These are phyloP conservation scores for Parmales sp. DNA, from an alignment of 108 stramenopile genomes.

Conservation along the genomic window DNA sequence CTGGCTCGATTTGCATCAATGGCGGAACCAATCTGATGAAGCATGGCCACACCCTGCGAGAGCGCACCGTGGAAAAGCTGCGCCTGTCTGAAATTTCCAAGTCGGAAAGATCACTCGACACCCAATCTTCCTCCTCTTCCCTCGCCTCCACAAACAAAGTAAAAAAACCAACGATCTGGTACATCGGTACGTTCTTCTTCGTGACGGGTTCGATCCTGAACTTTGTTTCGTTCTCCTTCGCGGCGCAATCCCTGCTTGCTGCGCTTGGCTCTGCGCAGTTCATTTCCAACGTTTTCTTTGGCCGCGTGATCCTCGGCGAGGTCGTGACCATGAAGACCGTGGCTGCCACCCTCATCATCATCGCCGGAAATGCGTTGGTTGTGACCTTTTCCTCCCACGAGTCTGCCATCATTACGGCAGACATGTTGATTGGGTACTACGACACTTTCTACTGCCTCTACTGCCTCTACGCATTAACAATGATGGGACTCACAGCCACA, in stretches of 20 bases:
- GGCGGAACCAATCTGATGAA: constrained; percentile 8
- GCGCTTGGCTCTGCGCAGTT: constrained; percentile 41
- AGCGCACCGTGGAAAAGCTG: too few species aligned
- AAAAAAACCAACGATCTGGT: constrained; percentile 12
- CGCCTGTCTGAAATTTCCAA: too few species aligned
- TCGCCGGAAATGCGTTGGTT: constrained; percentile 17
- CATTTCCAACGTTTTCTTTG: constrained; percentile 34
- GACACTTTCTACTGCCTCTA: neutral
- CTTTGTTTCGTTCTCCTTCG: constrained; percentile 37
- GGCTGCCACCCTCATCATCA: constrained; percentile 23
- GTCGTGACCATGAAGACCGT: constrained; percentile 20
- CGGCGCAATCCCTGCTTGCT: constrained; percentile 34
- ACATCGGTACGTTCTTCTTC: constrained; percentile 20
- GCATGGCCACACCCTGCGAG: neutral
- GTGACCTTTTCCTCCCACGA: neutral
- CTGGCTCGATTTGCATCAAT: neutral
- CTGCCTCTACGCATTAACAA: neutral
- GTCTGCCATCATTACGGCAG: neutral
- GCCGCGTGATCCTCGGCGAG: constrained; percentile 16
- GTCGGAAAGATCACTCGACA: too few species aligned
- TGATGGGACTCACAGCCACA: neutral
- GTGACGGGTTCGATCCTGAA: constrained; percentile 25
- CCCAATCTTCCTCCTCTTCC: neutral
- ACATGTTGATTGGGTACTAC: neutral
- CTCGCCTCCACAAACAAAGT: neutral